Conservation (phyloP, 495 filamentous ascomycete genomes). For the Oidiodendron maius region DNA sequence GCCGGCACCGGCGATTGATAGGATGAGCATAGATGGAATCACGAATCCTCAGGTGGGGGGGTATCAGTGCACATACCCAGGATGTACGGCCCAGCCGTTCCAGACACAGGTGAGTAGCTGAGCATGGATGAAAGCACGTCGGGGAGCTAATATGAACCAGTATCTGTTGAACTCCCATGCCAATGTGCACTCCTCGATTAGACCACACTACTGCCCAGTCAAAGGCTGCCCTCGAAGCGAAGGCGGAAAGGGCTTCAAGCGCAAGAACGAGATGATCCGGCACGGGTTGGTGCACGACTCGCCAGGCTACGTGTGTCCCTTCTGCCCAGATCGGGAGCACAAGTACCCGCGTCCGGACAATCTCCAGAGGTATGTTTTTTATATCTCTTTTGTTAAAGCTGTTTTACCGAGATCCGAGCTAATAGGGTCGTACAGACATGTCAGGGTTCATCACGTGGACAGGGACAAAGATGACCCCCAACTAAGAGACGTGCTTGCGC, state of each 20-base stretch:
- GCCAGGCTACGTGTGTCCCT: constrained; percentile 94
- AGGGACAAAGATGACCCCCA: constrained; percentile 59
- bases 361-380: constrained; percentile 69
- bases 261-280: constrained; percentile 99
- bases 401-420: constrained; percentile 76
- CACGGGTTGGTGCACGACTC: constrained; percentile 94
- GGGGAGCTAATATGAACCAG: too few relatives aligned
- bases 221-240: constrained; percentile 70
- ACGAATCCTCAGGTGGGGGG: constrained; percentile 34
- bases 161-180: constrained; percentile 80
- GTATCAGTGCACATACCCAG: constrained; percentile 55
- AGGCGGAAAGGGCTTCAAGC: constrained; percentile 92
- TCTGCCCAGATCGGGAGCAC: constrained; percentile 92
- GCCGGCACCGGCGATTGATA: constrained; percentile 29
- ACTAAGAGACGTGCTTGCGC: constrained; percentile 57
- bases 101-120: constrained; percentile 65
- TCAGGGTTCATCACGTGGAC: constrained; percentile 62
- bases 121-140: too few relatives aligned
- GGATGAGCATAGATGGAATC: constrained; percentile 45
- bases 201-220: constrained; percentile 89
- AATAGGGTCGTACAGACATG: constrained; percentile 54
- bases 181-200: constrained; percentile 87
- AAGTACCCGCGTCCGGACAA: constrained; percentile 97
- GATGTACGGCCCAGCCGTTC: constrained; percentile 80
- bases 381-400: constrained; percentile 37